Evolutionary conservation across 306 rosid genomes (phyloP).

Genomic region (Fragaria nilgerrensis): DNA sequence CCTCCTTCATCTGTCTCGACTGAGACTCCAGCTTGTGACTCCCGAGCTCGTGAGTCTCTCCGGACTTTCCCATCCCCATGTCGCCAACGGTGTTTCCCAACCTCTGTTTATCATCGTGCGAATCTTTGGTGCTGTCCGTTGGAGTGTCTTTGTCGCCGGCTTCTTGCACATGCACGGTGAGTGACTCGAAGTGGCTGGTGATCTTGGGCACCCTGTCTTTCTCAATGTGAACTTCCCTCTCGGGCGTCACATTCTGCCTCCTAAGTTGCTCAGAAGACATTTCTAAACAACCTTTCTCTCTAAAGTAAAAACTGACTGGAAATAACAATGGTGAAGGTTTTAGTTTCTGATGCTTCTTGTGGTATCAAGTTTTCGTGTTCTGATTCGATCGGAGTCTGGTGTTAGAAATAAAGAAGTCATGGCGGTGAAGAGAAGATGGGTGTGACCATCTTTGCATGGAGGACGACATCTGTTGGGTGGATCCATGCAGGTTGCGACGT

Average conservation of each 20-base stretch:
- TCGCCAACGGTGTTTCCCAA: neutral
- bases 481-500: conserved; percentile 30
- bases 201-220: conserved; percentile 53
- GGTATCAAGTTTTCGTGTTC: neutral
- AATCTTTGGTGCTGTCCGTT: neutral
- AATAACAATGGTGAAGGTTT: neutral
- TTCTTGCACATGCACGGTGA: conserved; percentile 30
- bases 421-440: conserved; percentile 39
- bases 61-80: conserved; percentile 17
- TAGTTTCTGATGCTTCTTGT: neutral
- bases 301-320: neutral
- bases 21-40: conserved; percentile 20
- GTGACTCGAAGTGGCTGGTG: conserved; percentile 53
- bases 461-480: conserved; percentile 37
- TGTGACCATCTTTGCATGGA: conserved; percentile 43
- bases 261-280: conserved; percentile 65
- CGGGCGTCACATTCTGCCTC: conserved; percentile 39
- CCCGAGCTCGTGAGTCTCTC: conserved; percentile 25
- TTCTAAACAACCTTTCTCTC: neutral
- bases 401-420: conserved; percentile 18
- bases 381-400: neutral
- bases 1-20: conserved; percentile 22
- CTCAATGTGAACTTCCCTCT: conserved; percentile 40
- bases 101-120: neutral
- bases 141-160: neutral